Base-by-base conservation (phyloP, 768 basidiomycete species). In the Agaricus blazei region DNA sequence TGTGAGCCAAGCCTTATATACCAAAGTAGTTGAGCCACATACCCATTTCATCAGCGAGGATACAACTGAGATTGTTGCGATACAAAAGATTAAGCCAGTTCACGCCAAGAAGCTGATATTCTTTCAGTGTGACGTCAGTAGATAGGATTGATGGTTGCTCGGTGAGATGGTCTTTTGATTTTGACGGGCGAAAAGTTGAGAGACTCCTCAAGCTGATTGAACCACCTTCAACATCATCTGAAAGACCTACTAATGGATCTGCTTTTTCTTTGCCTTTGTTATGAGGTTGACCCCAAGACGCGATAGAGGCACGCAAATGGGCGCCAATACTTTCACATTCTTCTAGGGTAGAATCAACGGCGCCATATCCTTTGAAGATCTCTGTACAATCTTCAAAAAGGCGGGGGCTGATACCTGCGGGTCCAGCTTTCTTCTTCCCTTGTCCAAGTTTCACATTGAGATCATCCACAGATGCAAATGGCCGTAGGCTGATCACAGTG, bases 11-110 rank as follows among this genome's bases (percentile, higher is more conserved):
- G 34, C 23, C 53, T 34, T 26, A 34, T 49, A 38, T 23, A 12
- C 9, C 6, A 3, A 29, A 14, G 3, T 44, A n/a, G 46, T 51
- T 42, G 27, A 59, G 26, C 27, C 8, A 78, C 82, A 63, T 70
- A 91, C 96, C 96, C 97, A 99, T 99, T 70, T 99, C 97, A 69
- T 99, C 97, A 2, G 97, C 97, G 42, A 99, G 80, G 65, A 99
- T 98, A 69, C 96, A 98, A 60, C 93, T 95, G 49, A 90, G 78
- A 56, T 81, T 80, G 63, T 82, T 84, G 56, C 76, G 78, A 69
- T 93, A 94, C 50, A 98, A 74, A 23, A 98, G 71, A 70, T 92
- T 85, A 60, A 99, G 75, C 97, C 97, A 99, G 68, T 98, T 99
- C 52, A 99, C 80, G n/a, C 97, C 97, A 55, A 98, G 78, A 56